These are phyloP conservation scores for Hortiboletus campestris DNA, from an alignment of 768 basidiomycete genomes.

Conservation along the genomic window DNA sequence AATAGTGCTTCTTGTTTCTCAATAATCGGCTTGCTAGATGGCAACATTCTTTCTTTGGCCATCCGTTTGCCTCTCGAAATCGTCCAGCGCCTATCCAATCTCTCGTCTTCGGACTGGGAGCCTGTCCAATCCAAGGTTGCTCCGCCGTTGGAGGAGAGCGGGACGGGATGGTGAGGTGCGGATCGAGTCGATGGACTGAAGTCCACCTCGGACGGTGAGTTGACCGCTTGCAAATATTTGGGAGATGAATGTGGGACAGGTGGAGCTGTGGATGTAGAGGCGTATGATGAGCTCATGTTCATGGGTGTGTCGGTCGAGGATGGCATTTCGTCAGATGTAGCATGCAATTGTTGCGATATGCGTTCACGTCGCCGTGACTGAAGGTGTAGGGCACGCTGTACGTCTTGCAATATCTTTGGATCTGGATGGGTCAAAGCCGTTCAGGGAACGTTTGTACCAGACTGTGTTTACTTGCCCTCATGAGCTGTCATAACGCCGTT, in stretches of 20 bases:
- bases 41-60: constrained; percentile 47
- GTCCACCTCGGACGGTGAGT: constrained; percentile 51
- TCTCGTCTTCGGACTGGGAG: constrained; percentile 52
- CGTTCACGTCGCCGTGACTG: constrained; percentile 77
- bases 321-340: constrained; percentile 19
- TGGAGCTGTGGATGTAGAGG: constrained; percentile 30
- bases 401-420: constrained; percentile 77
- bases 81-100: constrained; percentile 61
- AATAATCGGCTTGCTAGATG: constrained; percentile 42
- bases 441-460: constrained; percentile 8
- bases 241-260: constrained; percentile 18
- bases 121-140: constrained; percentile 74
- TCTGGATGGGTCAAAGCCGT: constrained; percentile 41
- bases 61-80: constrained; percentile 52
- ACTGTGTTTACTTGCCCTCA: constrained; percentile 53
- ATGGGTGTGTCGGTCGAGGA: constrained; percentile 27
- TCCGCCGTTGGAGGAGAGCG: constrained; percentile 66
- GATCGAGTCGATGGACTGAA: constrained; percentile 64
- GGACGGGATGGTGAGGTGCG: constrained; percentile 58
- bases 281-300: constrained; percentile 27
- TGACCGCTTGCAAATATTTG: constrained; percentile 17
- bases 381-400: constrained; percentile 69
- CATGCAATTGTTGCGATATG: constrained; percentile 24
- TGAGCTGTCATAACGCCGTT: constrained; percentile 47
- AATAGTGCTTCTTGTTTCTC: constrained; percentile 62